phyloP scores from a whole-genome alignment of 2,329 filamentous ascomycete genomes.

The Trichophyton schoenleinii region DNA sequence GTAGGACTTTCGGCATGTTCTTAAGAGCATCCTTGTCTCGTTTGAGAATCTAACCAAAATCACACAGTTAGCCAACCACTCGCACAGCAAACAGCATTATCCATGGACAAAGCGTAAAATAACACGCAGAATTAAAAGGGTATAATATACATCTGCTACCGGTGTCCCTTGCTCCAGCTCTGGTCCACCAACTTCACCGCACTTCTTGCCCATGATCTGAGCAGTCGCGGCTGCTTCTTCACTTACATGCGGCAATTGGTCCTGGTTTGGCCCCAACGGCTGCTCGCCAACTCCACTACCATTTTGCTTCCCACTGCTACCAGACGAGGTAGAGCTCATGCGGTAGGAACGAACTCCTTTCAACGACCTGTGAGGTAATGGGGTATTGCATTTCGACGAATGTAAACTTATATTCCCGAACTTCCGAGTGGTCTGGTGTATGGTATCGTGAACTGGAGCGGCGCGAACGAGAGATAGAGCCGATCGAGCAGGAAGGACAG shows the following conservation, averaged over 20 bases:
- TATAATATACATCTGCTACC: conserved; percentile 47
- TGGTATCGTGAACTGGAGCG: not conserved
- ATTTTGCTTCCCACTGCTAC: conserved; percentile 17
- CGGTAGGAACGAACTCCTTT: conserved; percentile 16
- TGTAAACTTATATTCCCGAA: not conserved
- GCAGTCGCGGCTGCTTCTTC: conserved; percentile 52
- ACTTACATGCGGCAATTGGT: conserved; percentile 46
- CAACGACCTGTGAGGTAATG: not conserved
- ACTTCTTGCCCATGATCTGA: conserved; percentile 41
- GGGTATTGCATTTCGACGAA: not conserved
- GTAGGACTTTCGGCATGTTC: conserved; percentile 54
- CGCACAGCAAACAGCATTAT: no score
- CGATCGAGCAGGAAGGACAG: conserved; percentile 5
- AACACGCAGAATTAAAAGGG: conserved; percentile 7
- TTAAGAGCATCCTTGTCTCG: conserved; percentile 50
- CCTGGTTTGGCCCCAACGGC: conserved; percentile 38
- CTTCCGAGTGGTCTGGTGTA: not conserved
- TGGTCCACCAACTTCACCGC: conserved; percentile 37
- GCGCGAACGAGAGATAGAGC: conserved; percentile 5
- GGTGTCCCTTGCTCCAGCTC: conserved; percentile 55
- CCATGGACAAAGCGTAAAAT: not conserved
- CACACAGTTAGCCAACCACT: no score
- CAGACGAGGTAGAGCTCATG: conserved; percentile 25
- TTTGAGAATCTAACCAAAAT: conserved; percentile 43
- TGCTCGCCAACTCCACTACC: conserved; percentile 18